Evolutionary conservation across 805 yeast genomes (phyloP), one percentile per base, ranked within the genome.

Genomic region (Nematodospora valgi): DNA sequence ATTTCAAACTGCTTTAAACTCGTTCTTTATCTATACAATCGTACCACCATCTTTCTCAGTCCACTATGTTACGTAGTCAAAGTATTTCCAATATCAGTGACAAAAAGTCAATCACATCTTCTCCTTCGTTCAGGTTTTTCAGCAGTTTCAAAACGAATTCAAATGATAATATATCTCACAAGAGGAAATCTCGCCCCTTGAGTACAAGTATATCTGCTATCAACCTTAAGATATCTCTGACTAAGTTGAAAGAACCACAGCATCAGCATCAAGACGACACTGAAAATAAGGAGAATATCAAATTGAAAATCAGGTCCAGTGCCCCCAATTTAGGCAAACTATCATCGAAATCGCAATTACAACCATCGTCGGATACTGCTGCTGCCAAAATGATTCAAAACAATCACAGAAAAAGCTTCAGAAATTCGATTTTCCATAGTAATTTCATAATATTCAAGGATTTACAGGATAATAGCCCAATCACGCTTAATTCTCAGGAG

Each of bases 51-150:
- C n/a, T n/a, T n/a, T n/a, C n/a, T n/a, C n/a, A n/a, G n/a, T n/a
- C n/a, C n/a, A n/a, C n/a, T n/a, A 56, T 56, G 61, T 43, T 56
- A 23, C 47, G 59, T 32, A 54, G 59, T 32, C 58, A 52, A 23
- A 53, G 59, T 34, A 49, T 52, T 9, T 40, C 48, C 15, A 51
- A 51, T 36, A 34, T 56, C 5, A 41, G 43, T 28, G 58, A 52
- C n/a, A 46, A 40, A 24, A 42, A 40, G 34, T 42, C 45, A 17
- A 37, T 43, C 9, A 43, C 34, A 31, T 34, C 45, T 13, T 15
- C 38, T 12, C 18, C 24, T n/a, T 32, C 50, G 31, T 45, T 51
- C 20, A 37, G 37, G 13, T 27, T n/a, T 27, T 30, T 32, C 21
- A 8, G 22, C 11, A 12, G 4, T 4, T 3, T 18, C 15, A 9